These are phyloP conservation scores for Piloderma croceum DNA, from an alignment of 768 basidiomycete species.

Conservation along the genomic window DNA sequence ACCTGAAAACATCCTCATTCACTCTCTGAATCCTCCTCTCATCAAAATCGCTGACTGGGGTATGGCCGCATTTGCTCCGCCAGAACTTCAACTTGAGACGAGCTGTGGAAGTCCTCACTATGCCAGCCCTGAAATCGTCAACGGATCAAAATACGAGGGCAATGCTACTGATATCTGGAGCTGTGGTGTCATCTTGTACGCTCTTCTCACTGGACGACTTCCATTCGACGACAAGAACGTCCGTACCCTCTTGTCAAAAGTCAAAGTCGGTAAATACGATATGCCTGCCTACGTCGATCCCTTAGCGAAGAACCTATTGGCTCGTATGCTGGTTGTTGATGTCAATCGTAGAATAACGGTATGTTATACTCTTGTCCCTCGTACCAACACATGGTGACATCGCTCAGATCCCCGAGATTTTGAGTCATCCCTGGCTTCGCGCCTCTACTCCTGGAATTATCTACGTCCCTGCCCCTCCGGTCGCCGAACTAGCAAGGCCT, in stretches of 20 bases:
- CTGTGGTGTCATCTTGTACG: slow-evolving; percentile 89
- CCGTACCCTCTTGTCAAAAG: slow-evolving; percentile 70
- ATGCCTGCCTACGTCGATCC: slow-evolving; percentile 78
- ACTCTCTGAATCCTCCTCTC: slow-evolving; percentile 70
- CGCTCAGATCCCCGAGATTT: slow-evolving; percentile 76
- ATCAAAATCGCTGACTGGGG: slow-evolving; percentile 99
- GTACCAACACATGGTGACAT: slow-evolving; percentile 2
- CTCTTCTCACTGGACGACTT: slow-evolving; percentile 82
- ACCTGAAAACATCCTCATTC: slow-evolving; percentile 93
- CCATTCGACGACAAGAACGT: slow-evolving; percentile 94
- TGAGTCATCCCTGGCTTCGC: slow-evolving; percentile 78
- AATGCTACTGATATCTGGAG: slow-evolving; percentile 95
- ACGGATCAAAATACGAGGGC: slow-evolving; percentile 83
- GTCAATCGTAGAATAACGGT: slow-evolving; percentile 77
- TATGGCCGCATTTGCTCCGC: slow-evolving; percentile 93
- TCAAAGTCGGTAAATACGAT: slow-evolving; percentile 80
- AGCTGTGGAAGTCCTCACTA: slow-evolving; percentile 97
- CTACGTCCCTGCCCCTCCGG: slow-evolving; percentile 35
- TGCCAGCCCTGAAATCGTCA: slow-evolving; percentile 93
- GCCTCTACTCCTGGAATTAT: slow-evolving; percentile 44
- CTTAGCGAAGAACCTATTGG: slow-evolving; percentile 78
- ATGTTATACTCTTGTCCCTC: slow-evolving; percentile 18
- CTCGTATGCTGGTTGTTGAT: slow-evolving; percentile 86
- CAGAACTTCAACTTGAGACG: slow-evolving; percentile 80
- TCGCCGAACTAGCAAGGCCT: slow-evolving; percentile 57